Evolutionary conservation across 2,329 filamentous ascomycete genomes (phyloP), one percentile per base, ranked within the genome.

Genomic region (Fusarium decemcellulare): DNA sequence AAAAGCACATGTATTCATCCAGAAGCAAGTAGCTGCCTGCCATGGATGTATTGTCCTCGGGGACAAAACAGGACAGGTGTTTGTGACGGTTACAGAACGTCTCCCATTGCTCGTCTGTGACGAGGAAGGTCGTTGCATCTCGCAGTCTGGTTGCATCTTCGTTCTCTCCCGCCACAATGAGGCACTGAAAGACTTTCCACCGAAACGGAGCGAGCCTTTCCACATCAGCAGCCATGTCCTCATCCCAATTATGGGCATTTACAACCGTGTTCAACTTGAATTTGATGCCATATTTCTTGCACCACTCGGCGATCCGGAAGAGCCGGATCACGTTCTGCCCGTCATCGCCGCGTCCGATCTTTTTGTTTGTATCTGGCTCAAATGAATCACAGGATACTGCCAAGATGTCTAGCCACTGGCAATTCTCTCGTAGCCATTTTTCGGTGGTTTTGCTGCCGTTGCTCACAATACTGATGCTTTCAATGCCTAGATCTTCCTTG

Each of bases 191-290:
- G 30, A 79, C 81, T 71, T 88, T 88, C 86, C 86, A 88, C 0
- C 86, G 81, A 62, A 86, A 86, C 3, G 86, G 86, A 5, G 74
- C 72, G 11, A 88, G 74, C 40, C 68, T 43, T 14, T 70, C 59
- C 8, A 88, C 79, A 5, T 65, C 71, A 14, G 61, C 69, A 42
- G 77, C 79, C 84, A 86, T 86, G 64, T 86, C 83, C 72, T 89
- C 86, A 3, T 82, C 55, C 74, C 77, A 84, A 67, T 88, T 47
- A 14, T 32, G 44, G 7, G 14, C 23, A 70, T 81, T 83, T 5
- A 88, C 81, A 1, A 88, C 86, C 0, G 86, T 88, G 76, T 89
- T 89, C 53, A 88, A 72, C 78, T 89, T 88, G 79, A 89, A 88
- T n/a, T 47, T 47, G 6, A 47, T 47, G 23, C 44, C 23, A 16